These are phyloP conservation scores for Aspergillus piperis DNA, from an alignment of 2,329 filamentous ascomycete genomes.

Conservation along the genomic window DNA sequence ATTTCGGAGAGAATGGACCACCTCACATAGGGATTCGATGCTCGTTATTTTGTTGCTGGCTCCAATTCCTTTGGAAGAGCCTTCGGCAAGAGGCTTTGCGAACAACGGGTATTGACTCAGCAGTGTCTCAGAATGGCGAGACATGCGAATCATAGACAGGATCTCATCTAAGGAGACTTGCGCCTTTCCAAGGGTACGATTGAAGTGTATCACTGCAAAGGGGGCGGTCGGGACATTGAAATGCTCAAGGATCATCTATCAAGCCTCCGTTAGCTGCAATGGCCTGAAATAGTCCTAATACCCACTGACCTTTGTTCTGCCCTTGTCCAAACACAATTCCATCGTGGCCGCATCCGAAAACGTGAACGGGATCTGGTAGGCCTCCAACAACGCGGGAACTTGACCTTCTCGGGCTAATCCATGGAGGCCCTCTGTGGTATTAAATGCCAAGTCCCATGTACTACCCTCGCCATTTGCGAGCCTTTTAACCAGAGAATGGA, in stretches of 20 bases:
- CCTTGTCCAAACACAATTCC: conserved; percentile 25
- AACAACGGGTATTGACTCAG: conserved; percentile 23
- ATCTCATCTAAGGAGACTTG: conserved; percentile 6
- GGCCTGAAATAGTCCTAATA: not conserved
- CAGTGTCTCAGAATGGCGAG: not conserved
- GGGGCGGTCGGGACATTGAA: conserved; percentile 20
- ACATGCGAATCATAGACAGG: not conserved
- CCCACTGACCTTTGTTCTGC: conserved; percentile 22
- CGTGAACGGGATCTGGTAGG: conserved; percentile 28
- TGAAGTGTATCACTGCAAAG: conserved; percentile 13
- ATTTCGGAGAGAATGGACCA: conserved; percentile 17
- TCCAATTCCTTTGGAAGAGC: conserved; percentile 23
- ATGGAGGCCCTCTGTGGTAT: conserved; percentile 25
- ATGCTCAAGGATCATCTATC: conserved; percentile 19
- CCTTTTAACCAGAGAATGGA: conserved; percentile 18
- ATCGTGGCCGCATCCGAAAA: conserved; percentile 26
- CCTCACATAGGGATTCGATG: conserved; percentile 9
- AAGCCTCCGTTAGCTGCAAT: not conserved
- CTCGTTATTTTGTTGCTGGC: conserved; percentile 17
- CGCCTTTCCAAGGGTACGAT: not conserved
- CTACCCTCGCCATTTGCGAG: conserved; percentile 19
- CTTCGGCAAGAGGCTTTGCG: conserved; percentile 20
- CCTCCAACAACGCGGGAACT: conserved; percentile 28
- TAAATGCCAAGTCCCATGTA: conserved; percentile 31
- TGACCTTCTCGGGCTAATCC: conserved; percentile 27